Percentiles rank a stretch among this genome's conserved stretches.
Evolutionary conservation across 2,329 filamentous ascomycete species (phyloP).

Genomic region (Beauveria varroae): DNA sequence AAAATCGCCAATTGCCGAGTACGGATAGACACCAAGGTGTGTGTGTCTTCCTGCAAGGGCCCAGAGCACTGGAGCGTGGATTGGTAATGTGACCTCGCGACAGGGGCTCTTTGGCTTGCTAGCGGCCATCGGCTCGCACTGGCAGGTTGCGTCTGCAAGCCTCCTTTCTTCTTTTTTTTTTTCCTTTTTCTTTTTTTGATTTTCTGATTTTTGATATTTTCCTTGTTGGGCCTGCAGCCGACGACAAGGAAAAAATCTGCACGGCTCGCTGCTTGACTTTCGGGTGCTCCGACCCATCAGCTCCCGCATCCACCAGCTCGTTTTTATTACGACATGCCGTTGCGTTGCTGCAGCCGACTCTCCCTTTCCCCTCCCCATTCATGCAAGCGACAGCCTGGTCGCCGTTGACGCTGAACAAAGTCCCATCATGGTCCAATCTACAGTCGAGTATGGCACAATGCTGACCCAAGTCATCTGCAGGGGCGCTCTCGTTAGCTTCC

Average conservation of each 20-base stretch:
- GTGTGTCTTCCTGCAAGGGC: not conserved
- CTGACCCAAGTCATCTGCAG: not conserved
- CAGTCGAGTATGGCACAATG: not conserved
- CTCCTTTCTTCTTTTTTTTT: not conserved
- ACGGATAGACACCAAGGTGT: too few species aligned
- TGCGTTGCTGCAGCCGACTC: not conserved
- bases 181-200: not conserved
- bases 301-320: not conserved
- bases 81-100: slow-evolving; percentile 8
- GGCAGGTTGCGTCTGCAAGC: slow-evolving; percentile 5
- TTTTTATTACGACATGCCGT: not conserved
- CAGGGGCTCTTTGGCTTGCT: not conserved
- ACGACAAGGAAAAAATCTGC: not conserved
- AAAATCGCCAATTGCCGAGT: too few species aligned
- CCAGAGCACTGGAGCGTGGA: not conserved
- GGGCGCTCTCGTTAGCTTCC: not conserved
- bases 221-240: not conserved
- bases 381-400: not conserved
- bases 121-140: not conserved
- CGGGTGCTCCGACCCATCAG: not conserved
- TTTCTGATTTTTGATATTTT: not conserved
- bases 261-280: not conserved
- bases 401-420: not conserved
- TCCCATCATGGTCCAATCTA: not conserved
- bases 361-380: not conserved